phyloP scores from a whole-genome alignment of 2,329 filamentous ascomycete genomes.

The Calonectria pauciramosa region DNA sequence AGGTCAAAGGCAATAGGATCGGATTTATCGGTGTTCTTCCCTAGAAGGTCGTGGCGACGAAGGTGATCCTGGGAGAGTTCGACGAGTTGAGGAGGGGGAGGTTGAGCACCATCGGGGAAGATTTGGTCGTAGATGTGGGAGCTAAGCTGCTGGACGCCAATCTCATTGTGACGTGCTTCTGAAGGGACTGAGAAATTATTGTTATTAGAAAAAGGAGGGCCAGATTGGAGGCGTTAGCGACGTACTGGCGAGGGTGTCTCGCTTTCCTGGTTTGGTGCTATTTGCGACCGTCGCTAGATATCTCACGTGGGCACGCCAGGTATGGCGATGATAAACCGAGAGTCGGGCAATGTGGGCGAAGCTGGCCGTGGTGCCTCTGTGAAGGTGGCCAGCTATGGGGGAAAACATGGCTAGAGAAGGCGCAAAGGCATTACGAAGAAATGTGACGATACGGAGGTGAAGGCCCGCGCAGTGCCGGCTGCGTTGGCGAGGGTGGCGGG shows the following conservation, averaged over 20 bases:
- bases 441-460: constrained; percentile 10
- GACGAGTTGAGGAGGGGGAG: constrained; percentile 79
- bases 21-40: constrained; percentile 86
- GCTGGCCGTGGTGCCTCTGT: constrained; percentile 58
- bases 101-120: constrained; percentile 72
- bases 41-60: constrained; percentile 85
- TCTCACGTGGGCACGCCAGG: constrained; percentile 55
- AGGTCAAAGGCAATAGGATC: constrained; percentile 88
- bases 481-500: constrained; percentile 16
- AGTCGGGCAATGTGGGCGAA: constrained; percentile 67
- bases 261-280: constrained; percentile 32
- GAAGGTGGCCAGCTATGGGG: constrained; percentile 52
- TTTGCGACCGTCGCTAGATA: constrained; percentile 58
- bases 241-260: constrained; percentile 58
- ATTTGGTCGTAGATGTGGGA: constrained; percentile 85
- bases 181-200: constrained; percentile 57
- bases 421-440: constrained; percentile 43
- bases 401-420: constrained; percentile 48
- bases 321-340: constrained; percentile 56
- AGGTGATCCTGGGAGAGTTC: constrained; percentile 87
- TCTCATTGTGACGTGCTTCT: constrained; percentile 85
- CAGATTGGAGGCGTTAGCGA: neutral
- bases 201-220: neutral
- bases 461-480: constrained; percentile 25
- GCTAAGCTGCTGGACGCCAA: constrained; percentile 95